A percentile compares a stretch with the other conserved stretches of the same genome.
Evolutionary conservation across 2,329 filamentous ascomycete species (phyloP).

Genomic region (Arthrobotrys iridis): DNA sequence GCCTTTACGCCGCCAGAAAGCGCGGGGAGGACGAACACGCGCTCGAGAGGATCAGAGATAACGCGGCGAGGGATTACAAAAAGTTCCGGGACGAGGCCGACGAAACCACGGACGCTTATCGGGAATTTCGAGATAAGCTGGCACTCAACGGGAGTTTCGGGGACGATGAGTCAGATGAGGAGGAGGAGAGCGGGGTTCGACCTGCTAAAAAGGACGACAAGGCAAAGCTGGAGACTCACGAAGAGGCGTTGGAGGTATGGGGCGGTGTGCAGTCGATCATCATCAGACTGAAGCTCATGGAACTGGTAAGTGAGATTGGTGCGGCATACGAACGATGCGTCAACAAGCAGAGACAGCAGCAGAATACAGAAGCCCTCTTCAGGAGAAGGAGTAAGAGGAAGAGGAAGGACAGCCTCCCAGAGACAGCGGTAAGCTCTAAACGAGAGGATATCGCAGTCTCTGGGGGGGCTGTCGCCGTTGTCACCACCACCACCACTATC

Average conservation of each 20-base stretch:
- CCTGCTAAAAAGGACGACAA: slow-evolving; percentile 21
- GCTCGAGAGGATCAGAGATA: neutral
- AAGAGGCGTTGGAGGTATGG: slow-evolving; percentile 31
- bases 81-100: slow-evolving; percentile 31
- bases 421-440: neutral
- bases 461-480: too few relatives aligned
- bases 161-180: slow-evolving; percentile 42
- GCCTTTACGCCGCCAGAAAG: neutral
- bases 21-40: neutral
- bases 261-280: slow-evolving; percentile 41
- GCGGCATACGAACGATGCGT: slow-evolving; percentile 1
- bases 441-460: neutral
- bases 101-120: slow-evolving; percentile 29
- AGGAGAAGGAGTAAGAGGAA: neutral
- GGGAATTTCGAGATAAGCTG: slow-evolving; percentile 26
- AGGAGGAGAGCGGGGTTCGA: slow-evolving; percentile 15
- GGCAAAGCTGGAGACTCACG: slow-evolving; percentile 19
- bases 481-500: neutral
- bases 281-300: slow-evolving; percentile 47
- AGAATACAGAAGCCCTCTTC: neutral
- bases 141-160: neutral
- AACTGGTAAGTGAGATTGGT: slow-evolving; percentile 39
- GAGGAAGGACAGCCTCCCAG: neutral
- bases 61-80: slow-evolving; percentile 3
- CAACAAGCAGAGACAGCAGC: neutral